Evolutionary conservation across 225 moss, liverwort and hornwort species (phyloP), one percentile per base, ranked within the genome.

Genomic region (Pseudisothecium myosuroides): DNA sequence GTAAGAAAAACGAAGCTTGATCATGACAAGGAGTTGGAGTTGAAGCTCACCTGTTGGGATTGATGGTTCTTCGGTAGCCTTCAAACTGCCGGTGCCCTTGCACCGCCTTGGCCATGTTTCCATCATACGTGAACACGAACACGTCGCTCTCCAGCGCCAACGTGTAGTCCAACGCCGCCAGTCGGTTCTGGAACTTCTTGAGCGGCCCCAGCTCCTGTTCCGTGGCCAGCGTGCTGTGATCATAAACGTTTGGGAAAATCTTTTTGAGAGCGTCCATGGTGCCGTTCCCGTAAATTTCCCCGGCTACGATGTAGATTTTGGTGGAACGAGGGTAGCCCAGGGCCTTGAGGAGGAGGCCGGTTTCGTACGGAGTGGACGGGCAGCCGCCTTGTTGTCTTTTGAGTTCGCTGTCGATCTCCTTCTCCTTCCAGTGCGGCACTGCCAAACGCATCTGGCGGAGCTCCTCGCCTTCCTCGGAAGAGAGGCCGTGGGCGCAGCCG

Each of bases 371-470:
- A 60, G 98, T 98, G 63, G 94, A 93, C 4, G 98, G 98, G 83
- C 98, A 98, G 45, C 98, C 97, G 9, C 98, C 98, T 93, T 95
- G 92, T 85, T 90, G 94, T 17, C 98, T 94, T 74, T 93, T 98
- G 83, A 90, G 85, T 79, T 95, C 97, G 39, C 95, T 94, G 91
- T 98, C 96, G 34, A 98, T 97, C 58, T 96, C 94, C 80, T 98
- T 98, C 89, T 97, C 98, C 83, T 97, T 98, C 98, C 98, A 98
- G 88, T 98, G 98, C 21, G 95, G 95, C 14, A 98, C 95, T 15
- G 90, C 82, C 55, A 93, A 89, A 39, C 97, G 91, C 98, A 98
- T 98, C 76, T 95, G 91, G 11, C 94, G 93, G 7, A 98, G 95
- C 75, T 94, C 94, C 83, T 95, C 91, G 22, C 90, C 92, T 91